These are phyloP conservation scores for Lasiodiplodia citricola DNA, from an alignment of 2,329 filamentous ascomycete genomes.

Conservation along the genomic window DNA sequence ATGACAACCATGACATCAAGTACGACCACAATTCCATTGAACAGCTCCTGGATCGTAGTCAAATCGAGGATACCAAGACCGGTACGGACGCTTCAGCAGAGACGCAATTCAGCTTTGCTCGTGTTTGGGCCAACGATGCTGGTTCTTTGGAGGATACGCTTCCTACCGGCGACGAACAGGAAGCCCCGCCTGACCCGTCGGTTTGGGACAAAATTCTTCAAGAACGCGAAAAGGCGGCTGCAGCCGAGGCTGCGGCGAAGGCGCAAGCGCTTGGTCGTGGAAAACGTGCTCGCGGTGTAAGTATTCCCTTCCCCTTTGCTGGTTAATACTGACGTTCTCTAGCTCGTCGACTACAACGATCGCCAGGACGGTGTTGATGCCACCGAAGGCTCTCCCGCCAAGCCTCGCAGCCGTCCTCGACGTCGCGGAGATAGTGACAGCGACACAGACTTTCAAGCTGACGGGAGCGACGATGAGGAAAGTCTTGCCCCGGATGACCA, in stretches of 20 bases:
- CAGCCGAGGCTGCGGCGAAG: constrained; percentile 70
- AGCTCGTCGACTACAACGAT: constrained; percentile 56
- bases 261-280: constrained; percentile 84
- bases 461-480: constrained; percentile 43
- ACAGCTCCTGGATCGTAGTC: constrained; percentile 84
- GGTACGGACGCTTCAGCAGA: constrained; percentile 71
- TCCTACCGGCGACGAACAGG: constrained; percentile 58
- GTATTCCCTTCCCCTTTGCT: constrained; percentile 31
- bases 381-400: constrained; percentile 37
- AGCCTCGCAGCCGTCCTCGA: constrained; percentile 37
- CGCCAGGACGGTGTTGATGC: constrained; percentile 31
- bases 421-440: constrained; percentile 42
- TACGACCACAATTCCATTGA: constrained; percentile 88
- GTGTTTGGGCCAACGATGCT: constrained; percentile 88
- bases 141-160: constrained; percentile 69
- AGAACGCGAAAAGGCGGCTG: constrained; percentile 78
- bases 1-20: constrained; percentile 71
- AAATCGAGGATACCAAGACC: constrained; percentile 73
- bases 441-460: constrained; percentile 58
- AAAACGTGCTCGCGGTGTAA: constrained; percentile 70
- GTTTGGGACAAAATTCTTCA: constrained; percentile 92
- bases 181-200: constrained; percentile 64
- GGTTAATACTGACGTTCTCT: constrained; percentile 28
- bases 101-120: constrained; percentile 85
- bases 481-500: constrained; percentile 21